A percentile compares a stretch with the other conserved stretches of the same genome.
Evolutionary conservation across 192 early-diverging fungal species (phyloP).

Genomic region (Phycomyces nitens): DNA sequence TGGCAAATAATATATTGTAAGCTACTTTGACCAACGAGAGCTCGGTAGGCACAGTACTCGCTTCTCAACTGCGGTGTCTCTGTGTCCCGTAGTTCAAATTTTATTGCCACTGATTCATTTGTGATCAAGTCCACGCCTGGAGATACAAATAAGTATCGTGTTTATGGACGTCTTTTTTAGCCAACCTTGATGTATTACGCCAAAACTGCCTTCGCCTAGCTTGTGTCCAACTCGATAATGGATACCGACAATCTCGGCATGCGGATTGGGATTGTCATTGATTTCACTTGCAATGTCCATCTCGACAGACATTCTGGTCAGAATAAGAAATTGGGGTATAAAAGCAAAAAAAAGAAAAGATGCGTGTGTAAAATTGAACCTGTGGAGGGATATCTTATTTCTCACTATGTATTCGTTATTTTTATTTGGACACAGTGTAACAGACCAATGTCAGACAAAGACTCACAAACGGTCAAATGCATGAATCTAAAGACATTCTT

Average conservation of each 20-base stretch:
- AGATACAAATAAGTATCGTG: no score
- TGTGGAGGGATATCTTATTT: no score
- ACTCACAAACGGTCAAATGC: background rate
- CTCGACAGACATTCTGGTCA: background rate
- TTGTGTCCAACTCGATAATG: slow-evolving; percentile 97
- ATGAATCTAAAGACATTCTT: no score
- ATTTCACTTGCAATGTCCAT: slow-evolving; percentile 8
- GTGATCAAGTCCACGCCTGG: slow-evolving; percentile 80
- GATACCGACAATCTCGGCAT: slow-evolving; percentile 74
- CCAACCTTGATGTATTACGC: slow-evolving; percentile 95
- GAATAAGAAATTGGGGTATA: background rate
- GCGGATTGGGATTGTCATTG: slow-evolving; percentile 1
- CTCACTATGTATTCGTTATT: no score
- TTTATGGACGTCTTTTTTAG: no score
- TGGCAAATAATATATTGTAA: background rate
- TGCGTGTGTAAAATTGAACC: background rate
- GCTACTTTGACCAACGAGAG: slow-evolving; percentile 66
- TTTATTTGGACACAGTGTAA: background rate
- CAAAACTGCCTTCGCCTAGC: slow-evolving; percentile 97
- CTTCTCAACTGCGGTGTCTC: slow-evolving; percentile 96
- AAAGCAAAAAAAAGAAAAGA: background rate
- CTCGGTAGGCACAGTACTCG: slow-evolving; percentile 94
- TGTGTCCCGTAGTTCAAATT: slow-evolving; percentile 93
- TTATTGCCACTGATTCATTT: slow-evolving; percentile 91
- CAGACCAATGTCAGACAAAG: slow-evolving; percentile 1